phyloP scores from a whole-genome alignment of 2,329 filamentous ascomycete genomes.

The Amphichorda felina region DNA sequence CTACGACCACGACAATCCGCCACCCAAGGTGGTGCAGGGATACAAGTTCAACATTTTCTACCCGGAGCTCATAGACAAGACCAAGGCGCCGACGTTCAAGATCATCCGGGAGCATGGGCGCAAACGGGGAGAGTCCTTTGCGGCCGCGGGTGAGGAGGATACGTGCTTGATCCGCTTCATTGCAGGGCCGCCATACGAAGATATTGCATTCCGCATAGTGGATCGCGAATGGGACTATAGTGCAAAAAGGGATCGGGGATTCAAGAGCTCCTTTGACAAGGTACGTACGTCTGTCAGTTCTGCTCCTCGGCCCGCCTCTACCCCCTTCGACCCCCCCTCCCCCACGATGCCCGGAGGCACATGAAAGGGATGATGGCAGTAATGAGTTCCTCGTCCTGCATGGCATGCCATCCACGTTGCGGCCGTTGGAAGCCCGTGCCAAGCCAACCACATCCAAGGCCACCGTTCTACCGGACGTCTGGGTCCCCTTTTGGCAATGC shows the following conservation, averaged over 20 bases:
- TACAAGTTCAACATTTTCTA: conserved; percentile 99
- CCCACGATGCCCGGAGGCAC: too few relatives aligned
- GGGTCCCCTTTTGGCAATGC: too few relatives aligned
- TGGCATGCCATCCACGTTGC: background rate
- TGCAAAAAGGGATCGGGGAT: conserved; percentile 86
- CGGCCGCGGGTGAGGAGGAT: conserved; percentile 88
- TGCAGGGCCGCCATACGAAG: conserved; percentile 89
- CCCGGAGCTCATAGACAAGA: conserved; percentile 89
- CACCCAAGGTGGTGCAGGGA: conserved; percentile 94
- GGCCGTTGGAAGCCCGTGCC: too few relatives aligned
- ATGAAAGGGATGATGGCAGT: too few relatives aligned
- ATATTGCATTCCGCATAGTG: conserved; percentile 93
- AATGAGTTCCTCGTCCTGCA: background rate
- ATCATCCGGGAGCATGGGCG: conserved; percentile 90
- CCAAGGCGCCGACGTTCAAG: conserved; percentile 87
- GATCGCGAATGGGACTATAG: conserved; percentile 99
- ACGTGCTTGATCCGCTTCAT: conserved; percentile 95
- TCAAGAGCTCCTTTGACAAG: conserved; percentile 96
- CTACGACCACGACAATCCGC: conserved; percentile 96
- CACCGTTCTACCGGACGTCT: too few relatives aligned
- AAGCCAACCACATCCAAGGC: too few relatives aligned
- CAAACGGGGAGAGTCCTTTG: conserved; percentile 81
- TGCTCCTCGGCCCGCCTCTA: background rate
- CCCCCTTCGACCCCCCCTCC: background rate
- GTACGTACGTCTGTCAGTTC: conserved; percentile 40